Evolutionary conservation across 2,329 filamentous ascomycete genomes (phyloP).

Genomic region (Cryphonectria carpinicola): DNA sequence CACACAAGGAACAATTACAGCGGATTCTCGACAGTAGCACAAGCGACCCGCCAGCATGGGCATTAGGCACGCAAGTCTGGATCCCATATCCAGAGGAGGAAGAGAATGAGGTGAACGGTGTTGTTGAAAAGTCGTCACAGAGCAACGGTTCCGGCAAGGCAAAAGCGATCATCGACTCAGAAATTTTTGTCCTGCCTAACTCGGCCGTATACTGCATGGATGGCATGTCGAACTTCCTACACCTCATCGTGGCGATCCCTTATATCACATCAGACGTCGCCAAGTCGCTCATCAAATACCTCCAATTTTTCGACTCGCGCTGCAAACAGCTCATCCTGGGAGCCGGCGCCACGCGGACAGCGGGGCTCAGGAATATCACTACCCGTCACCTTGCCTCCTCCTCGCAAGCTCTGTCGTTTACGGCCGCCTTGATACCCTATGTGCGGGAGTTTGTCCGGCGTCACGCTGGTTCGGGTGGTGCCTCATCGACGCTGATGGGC

Average conservation of each 20-base stretch:
- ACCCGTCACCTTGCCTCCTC: constrained; percentile 93
- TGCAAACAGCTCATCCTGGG: constrained; percentile 96
- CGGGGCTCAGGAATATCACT: constrained; percentile 93
- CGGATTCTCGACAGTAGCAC: constrained; percentile 72
- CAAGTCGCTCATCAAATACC: constrained; percentile 76
- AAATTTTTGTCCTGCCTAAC: constrained; percentile 82
- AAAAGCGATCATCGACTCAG: constrained; percentile 80
- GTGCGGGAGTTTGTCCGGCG: constrained; percentile 89
- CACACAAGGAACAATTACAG: constrained; percentile 62
- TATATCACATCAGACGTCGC: constrained; percentile 87
- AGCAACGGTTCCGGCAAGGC: constrained; percentile 60
- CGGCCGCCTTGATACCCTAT: constrained; percentile 85
- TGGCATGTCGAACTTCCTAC: constrained; percentile 81
- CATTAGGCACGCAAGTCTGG: constrained; percentile 63
- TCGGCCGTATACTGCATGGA: constrained; percentile 81
- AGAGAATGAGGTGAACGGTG: constrained; percentile 37
- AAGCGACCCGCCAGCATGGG: constrained; percentile 70
- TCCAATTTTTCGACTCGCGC: constrained; percentile 93
- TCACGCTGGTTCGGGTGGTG: constrained; percentile 61
- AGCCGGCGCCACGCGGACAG: constrained; percentile 85
- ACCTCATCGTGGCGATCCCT: constrained; percentile 81
- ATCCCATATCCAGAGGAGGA: constrained; percentile 48
- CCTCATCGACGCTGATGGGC: constrained; percentile 65
- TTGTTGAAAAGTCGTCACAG: constrained; percentile 41
- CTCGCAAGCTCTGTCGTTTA: constrained; percentile 85